Base-by-base conservation (phyloP, 1,139 yeast species). In the Groenewaldozyma auringiensis region DNA sequence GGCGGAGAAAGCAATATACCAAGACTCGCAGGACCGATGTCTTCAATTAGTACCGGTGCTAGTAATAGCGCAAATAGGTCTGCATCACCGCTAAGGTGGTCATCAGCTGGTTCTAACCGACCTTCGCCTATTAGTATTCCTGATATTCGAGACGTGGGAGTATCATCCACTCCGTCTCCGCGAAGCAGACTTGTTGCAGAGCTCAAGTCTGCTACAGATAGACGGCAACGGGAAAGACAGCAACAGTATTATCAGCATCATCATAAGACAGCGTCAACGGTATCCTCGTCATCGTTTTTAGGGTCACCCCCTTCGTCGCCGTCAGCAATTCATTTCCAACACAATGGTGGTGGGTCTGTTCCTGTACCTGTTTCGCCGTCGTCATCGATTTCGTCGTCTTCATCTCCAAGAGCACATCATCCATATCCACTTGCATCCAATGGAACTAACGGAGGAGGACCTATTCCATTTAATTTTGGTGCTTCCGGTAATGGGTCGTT, bases 191-290 rank as follows among this genome's bases (percentile, higher is more conserved):
- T 61, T 11, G 60, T 61, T n/a, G 62, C 63, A 1, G 64, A 61
- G 3, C 50, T 61, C 32, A 49, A 62, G 39, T 57, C 58, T n/a
- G 65, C 65, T 13, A 61, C 65, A 6, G 64, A 60, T 43, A 51
- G 64, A 13, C 52, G 64, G n/a, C 59, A 57, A 31, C 54, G 53
- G 37, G 59, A 55, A 42, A 49, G 54, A 46, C 50, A 52, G 38
- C 55, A 50, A 37, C 16, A 45, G 40, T 21, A 22, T 35, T 16
- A 31, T 21, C 43, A 33, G 46, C 35, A 51, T 45, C 14, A 43
- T 40, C 32, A 22, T 37, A 47, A n/a, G 37, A 41, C 22, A 40
- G 49, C 9, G 37, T 43, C 21, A 17, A 27, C 47, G 17, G 37
- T 47, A 20, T 22, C 43, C 4, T 21, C 20, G n/a, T 39, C 44